Evolutionary conservation across 352 stramenopile species (phyloP).

Genomic region (Pythium brachiatum): DNA sequence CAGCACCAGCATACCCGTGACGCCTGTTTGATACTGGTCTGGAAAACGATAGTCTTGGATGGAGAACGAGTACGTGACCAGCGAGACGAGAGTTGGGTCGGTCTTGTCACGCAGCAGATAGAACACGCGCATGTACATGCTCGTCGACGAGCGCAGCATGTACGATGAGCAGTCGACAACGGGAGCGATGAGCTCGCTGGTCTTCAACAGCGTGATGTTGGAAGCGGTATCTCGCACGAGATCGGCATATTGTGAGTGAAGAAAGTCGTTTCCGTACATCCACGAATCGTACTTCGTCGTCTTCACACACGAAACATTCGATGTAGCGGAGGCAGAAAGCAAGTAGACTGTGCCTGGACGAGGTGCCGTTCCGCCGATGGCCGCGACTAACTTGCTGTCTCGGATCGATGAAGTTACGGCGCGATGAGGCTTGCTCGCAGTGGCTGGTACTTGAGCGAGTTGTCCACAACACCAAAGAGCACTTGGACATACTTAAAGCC

Average conservation of each 20-base stretch:
- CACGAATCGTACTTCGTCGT: slow-evolving; percentile 21
- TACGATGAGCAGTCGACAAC: slow-evolving; percentile 40
- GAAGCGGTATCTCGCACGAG: slow-evolving; percentile 13
- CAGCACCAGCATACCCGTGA: not conserved
- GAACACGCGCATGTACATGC: slow-evolving; percentile 13
- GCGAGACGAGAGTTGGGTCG: slow-evolving; percentile 3
- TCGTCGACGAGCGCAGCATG: slow-evolving; percentile 3
- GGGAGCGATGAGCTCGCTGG: slow-evolving; percentile 14
- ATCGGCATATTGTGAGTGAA: slow-evolving; percentile 11
- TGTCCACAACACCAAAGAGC: slow-evolving; percentile 9
- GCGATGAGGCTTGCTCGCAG: slow-evolving; percentile 6
- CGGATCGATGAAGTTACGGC: not conserved
- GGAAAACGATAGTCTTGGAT: slow-evolving; percentile 13
- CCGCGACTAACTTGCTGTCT: not conserved
- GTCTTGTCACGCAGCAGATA: slow-evolving; percentile 20
- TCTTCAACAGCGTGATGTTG: slow-evolving; percentile 20
- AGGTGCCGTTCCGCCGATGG: slow-evolving; percentile 22
- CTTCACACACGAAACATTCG: slow-evolving; percentile 19
- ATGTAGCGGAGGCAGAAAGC: not conserved
- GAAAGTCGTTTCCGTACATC: slow-evolving; percentile 28
- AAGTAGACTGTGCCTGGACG: slow-evolving; percentile 31
- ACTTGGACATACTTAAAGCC: slow-evolving; percentile 5
- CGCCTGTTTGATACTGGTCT: slow-evolving; percentile 10
- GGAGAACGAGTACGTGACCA: slow-evolving; percentile 17
- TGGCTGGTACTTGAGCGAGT: slow-evolving; percentile 15